These are phyloP conservation scores for Coemansia sp. DNA, from an alignment of 192 early-diverging fungal species.

Conservation along the genomic window DNA sequence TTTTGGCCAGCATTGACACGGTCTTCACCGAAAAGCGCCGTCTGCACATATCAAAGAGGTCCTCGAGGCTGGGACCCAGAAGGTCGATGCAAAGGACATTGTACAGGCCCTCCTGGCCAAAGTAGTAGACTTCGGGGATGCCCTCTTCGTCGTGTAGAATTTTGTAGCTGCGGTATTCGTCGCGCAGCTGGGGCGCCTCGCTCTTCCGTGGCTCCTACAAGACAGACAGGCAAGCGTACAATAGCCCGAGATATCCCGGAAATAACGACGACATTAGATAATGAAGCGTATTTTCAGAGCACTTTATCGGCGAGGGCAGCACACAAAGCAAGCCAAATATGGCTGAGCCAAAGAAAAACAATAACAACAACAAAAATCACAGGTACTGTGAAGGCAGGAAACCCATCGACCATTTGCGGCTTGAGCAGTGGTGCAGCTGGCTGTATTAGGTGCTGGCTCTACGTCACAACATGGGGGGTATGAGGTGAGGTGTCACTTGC, in stretches of 20 bases:
- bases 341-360: conserved; percentile 6
- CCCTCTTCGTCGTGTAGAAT: conserved; percentile 89
- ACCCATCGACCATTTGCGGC: too few species aligned
- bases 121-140: conserved; percentile 85
- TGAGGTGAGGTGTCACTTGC: neutral
- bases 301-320: neutral
- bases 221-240: neutral
- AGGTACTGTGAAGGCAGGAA: neutral
- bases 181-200: conserved; percentile 96
- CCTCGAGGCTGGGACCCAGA: conserved; percentile 87
- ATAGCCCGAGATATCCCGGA: conserved; percentile 3
- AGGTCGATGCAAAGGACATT: conserved; percentile 89
- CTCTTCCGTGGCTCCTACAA: conserved; percentile 76
- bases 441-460: too few species aligned
- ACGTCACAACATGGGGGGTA: neutral
- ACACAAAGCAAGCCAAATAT: conserved; percentile 4
- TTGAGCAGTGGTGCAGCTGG: too few species aligned
- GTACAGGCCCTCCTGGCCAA: conserved; percentile 80
- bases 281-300: neutral
- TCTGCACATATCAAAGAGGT: conserved; percentile 88
- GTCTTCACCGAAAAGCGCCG: conserved; percentile 89
- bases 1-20: conserved; percentile 82
- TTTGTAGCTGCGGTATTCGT: conserved; percentile 96
- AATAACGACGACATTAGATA: conserved; percentile 6
- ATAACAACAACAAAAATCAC: conserved; percentile 1